Base-by-base conservation (phyloP, 1,139 yeast genomes). In the Protomyces pachydermus region DNA sequence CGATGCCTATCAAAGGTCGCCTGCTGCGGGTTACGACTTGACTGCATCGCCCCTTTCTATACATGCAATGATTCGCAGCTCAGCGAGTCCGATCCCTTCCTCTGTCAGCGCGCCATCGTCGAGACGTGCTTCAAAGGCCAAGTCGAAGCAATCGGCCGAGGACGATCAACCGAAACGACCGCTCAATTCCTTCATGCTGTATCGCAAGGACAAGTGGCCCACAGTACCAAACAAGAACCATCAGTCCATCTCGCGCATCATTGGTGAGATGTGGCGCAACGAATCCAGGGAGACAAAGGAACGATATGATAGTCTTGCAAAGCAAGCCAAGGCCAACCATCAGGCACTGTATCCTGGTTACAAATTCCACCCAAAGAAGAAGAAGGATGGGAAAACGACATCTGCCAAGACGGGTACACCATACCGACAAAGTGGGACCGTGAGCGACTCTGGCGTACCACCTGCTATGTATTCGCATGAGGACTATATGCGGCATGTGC, bases 181-280 rank as follows among this genome's bases (percentile, higher is more conserved):
- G 0, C 72, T 80, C 65, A 81, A 81, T 72, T 78, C 82, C 37
- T 81, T 80, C 68, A 80, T 81, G 83, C 74, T 81, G 16, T 81
- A 81, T 68, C 75, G 83, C 20, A 64, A 66, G 12, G 68, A 66
- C 53, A 60, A 65, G 57, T 66, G 62, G 42, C 51, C 53, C n/a
- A 60, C 53, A 20, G 57, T 66, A 8, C 68, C 77, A 45, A 74
- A 76, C 39, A 71, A 77, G 48, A 77, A 78, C 66, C 80, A 78
- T 61, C 80, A 78, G 68, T 70, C 74, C 64, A 74, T 78, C 58
- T 74, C 79, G 9, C 80, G 79, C 63, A 77, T 79, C 55, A 78
- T 80, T 37, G 79, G 82, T 0, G 74, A 78, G 53, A 72, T 80
- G 76, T 80, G 83, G 83, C 60, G 67, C 42, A 62, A 66, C 10